Evolutionary conservation across 2,329 filamentous ascomycete genomes (phyloP).

Genomic region (Colletotrichum musae): DNA sequence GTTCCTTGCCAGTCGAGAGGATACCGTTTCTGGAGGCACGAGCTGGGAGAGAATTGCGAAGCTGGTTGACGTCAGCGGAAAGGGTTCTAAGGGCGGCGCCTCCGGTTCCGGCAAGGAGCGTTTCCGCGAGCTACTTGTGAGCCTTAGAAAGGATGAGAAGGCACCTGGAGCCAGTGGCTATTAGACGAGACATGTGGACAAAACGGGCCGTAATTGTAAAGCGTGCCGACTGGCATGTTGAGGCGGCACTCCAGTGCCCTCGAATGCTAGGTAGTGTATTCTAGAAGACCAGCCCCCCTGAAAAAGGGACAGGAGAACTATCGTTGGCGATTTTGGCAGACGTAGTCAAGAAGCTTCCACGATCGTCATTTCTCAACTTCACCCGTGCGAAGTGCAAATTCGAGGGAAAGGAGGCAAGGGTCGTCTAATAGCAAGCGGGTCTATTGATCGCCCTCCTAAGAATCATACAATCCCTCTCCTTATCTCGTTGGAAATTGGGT

Average conservation of each 20-base stretch:
- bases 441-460: slow-evolving; percentile 35
- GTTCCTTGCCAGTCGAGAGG: slow-evolving; percentile 89
- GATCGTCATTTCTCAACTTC: slow-evolving; percentile 25
- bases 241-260: neutral
- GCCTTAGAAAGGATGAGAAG: slow-evolving; percentile 94
- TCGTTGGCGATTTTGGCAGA: slow-evolving; percentile 25
- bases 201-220: neutral
- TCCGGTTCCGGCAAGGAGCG: slow-evolving; percentile 94
- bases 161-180: slow-evolving; percentile 77
- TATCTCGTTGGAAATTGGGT: neutral
- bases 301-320: slow-evolving; percentile 19
- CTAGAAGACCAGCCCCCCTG: slow-evolving; percentile 26
- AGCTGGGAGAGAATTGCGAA: slow-evolving; percentile 99
- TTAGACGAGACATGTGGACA: slow-evolving; percentile 50
- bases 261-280: slow-evolving; percentile 31
- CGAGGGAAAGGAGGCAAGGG: slow-evolving; percentile 14
- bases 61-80: slow-evolving; percentile 96
- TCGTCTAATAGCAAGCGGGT: slow-evolving; percentile 21
- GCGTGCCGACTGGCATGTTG: neutral
- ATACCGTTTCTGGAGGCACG: slow-evolving; percentile 93
- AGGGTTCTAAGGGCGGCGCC: slow-evolving; percentile 88
- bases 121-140: slow-evolving; percentile 91
- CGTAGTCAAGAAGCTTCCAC: slow-evolving; percentile 23
- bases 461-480: slow-evolving; percentile 33
- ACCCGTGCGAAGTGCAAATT: slow-evolving; percentile 14